Base-by-base conservation (phyloP, 139 green algal genomes). In the Penium margaritaceum region DNA sequence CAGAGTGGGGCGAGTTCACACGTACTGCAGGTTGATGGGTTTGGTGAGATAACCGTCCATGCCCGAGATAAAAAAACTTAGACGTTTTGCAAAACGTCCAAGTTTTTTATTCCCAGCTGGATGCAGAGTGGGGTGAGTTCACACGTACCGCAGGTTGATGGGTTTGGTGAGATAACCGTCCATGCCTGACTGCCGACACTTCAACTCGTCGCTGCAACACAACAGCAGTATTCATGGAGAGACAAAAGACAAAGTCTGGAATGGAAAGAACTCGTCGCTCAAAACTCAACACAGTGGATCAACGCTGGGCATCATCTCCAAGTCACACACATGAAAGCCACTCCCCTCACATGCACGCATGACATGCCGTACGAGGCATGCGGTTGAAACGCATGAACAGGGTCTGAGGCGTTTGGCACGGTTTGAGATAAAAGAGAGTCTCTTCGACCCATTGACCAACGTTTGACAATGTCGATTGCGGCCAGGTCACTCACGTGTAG, bases 141-240 rank as follows among this genome's bases (percentile, higher is more conserved):
- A n/a, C n/a, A 3, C 61, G 19, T 57, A 77, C 70, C 55, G 61
- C 1, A 70, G 29, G 53, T 83, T 66, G 29, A 83, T 69, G 15
- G 77, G 77, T 41, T 83, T 83, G 38, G 72, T 70, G 19, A 83
- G 33, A 65, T 83, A 81, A 1, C 32, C 77, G 38, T 83, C 69
- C 77, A 81, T 83, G 5, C 77, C 77, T 7, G 35, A 34, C 24
- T 72, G 70, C 14, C 85, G 75, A 81, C 90, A 96, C 78, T 92
- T 86, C 2, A 88, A 84, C 12, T 90, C 72, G 80, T 96, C 91
- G 29, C 76, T 82, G 35, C 27, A 5, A 33, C 81, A 69, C 63
- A 3, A 43, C 1, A 74, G 17, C 21, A 60, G 51, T 12, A 12
- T 7, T 21, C 12, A 27, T 27, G 19, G 15, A 34, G n/a, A 60